These are phyloP conservation scores for Loxodes magnus DNA, from an alignment of 73 alveolate species.

Conservation along the genomic window DNA sequence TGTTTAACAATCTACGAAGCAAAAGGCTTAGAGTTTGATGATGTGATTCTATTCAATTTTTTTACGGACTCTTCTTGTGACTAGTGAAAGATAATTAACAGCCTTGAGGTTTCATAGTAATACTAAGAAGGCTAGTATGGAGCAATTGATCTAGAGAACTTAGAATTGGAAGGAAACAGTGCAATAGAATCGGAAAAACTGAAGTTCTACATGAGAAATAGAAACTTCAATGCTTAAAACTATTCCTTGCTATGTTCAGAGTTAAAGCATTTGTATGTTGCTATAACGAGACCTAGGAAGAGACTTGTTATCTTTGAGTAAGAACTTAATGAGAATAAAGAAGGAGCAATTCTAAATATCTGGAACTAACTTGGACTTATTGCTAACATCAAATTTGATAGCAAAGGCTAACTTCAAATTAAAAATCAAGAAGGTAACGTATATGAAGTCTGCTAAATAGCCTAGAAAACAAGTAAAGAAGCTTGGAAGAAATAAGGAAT, in stretches of 20 bases:
- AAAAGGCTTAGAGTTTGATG: constrained; percentile 88
- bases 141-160: constrained; percentile 1
- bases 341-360: constrained; percentile 31
- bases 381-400: constrained; percentile 14
- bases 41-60: constrained; percentile 58
- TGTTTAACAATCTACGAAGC: constrained; percentile 77
- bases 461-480: constrained; percentile 4
- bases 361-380: constrained; percentile 61
- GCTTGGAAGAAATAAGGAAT: constrained; percentile 69
- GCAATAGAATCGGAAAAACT: neutral
- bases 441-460: constrained; percentile 10
- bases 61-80: constrained; percentile 19
- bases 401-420: constrained; percentile 13
- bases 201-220: neutral
- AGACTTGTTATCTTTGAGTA: constrained; percentile 70
- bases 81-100: constrained; percentile 25
- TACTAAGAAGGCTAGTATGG: neutral
- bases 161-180: neutral
- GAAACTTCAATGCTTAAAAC: constrained; percentile 6
- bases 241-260: constrained; percentile 58
- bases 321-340: constrained; percentile 32
- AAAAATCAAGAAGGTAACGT: neutral
- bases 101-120: no score
- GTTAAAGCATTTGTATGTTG: constrained; percentile 66
- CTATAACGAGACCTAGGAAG: constrained; percentile 75